Evolutionary conservation across 805 yeast species (phyloP), one percentile per base, ranked within the genome.

Genomic region (Kluyveromyces lactis): DNA sequence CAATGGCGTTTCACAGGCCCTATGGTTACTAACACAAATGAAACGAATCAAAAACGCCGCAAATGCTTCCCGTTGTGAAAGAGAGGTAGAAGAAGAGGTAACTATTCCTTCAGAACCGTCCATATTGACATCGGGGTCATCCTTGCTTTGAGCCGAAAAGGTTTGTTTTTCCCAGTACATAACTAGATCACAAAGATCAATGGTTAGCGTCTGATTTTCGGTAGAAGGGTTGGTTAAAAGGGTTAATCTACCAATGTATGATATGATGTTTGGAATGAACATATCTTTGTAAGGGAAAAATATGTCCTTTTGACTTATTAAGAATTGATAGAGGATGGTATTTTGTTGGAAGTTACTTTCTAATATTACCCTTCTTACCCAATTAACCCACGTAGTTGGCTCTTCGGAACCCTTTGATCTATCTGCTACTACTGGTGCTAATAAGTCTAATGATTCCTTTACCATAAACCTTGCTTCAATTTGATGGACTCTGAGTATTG

Each of bases 271-370:
- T 2, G 95, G 82, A 43, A 87, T 77, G 52, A 90, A 92, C 41
- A 86, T 86, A 49, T 86, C 96, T 41, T 97, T 71, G 12, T 90
- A 89, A 39, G 77, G 78, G 53, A 75, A 90, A 60, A 92, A 92
- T 38, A 86, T 64, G 42, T 81, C 90, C 0, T 94, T 76, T 49
- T 92, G 95, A 37, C 79, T 81, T 26, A 86, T 86, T 59, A 92
- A 76, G 51, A 90, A 86, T 54, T 86, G 95, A 50, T 86, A 92
- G 10, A 92, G 83, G 43, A 85, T 83, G 44, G 85, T 66, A 28
- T 89, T 95, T 53, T 86, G 95, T 2, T 81, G 76, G 3, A 86
- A 87, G 51, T 78, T 86, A 53, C 87, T 95, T 55, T 94, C 97
- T 2, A 89, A 79, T 11, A 92, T 68, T 2, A 90, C 92, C 38